These are phyloP conservation scores for Xylaria intraflava DNA, from an alignment of 495 filamentous ascomycete species.

Conservation along the genomic window DNA sequence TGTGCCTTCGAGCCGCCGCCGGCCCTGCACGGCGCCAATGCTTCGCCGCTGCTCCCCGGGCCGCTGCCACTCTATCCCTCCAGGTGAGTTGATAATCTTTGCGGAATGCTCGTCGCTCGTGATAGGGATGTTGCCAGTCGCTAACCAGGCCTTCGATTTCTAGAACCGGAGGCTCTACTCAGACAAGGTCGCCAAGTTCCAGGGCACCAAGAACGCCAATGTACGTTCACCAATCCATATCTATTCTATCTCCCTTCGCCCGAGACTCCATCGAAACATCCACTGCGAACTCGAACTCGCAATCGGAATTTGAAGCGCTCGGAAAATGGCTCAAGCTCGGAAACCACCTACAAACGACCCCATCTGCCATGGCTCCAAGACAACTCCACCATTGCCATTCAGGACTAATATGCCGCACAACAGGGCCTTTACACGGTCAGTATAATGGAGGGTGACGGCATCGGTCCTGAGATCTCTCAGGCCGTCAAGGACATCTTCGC, in stretches of 20 bases:
- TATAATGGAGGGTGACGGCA: conserved; percentile 97
- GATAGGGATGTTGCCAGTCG: neutral
- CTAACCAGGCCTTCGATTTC: conserved; percentile 12
- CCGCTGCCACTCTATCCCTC: conserved; percentile 38
- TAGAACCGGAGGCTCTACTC: conserved; percentile 44
- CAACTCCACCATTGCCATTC: neutral
- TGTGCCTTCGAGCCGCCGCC: conserved; percentile 45
- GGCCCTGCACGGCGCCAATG: conserved; percentile 47
- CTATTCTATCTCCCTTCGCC: neutral
- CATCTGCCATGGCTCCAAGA: neutral
- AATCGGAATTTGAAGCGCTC: neutral
- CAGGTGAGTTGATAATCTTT: conserved; percentile 33
- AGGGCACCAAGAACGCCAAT: conserved; percentile 77
- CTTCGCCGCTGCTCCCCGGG: conserved; percentile 40
- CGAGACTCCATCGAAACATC: neutral
- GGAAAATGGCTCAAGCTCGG: conserved; percentile 42
- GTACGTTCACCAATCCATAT: conserved; percentile 46
- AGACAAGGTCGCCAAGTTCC: conserved; percentile 85
- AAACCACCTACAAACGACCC: neutral
- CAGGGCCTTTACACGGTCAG: conserved; percentile 93
- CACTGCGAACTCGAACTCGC: conserved; percentile 8
- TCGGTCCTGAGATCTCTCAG: conserved; percentile 94
- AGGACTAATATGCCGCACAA: conserved; percentile 10
- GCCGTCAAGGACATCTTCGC: conserved; percentile 97
- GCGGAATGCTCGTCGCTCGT: conserved; percentile 51